A percentile compares a stretch with the other conserved stretches of the same genome.
Evolutionary conservation across 208 protist genomes (phyloP).

Genomic region (Trypanosomatidae sp.): DNA sequence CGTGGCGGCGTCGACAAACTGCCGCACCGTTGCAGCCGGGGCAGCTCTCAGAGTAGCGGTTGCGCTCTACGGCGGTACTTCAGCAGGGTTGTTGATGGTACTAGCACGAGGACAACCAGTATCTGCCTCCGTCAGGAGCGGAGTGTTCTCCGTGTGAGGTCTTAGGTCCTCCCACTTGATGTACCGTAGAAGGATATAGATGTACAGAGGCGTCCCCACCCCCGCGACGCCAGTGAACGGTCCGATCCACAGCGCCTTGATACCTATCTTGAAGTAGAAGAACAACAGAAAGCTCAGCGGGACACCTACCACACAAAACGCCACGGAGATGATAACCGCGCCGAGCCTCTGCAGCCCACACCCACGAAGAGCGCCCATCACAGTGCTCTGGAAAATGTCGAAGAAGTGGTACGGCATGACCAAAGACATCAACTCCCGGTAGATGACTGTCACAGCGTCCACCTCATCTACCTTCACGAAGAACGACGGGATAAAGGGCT

Average conservation of each 20-base stretch:
- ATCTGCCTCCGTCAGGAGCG: neutral
- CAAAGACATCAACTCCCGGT: slow-evolving; percentile 56
- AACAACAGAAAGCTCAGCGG: slow-evolving; percentile 74
- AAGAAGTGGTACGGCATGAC: slow-evolving; percentile 83
- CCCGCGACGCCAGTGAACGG: slow-evolving; percentile 50
- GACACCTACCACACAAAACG: slow-evolving; percentile 65
- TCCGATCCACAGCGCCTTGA: slow-evolving; percentile 77
- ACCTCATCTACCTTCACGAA: slow-evolving; percentile 63
- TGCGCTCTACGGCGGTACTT: neutral
- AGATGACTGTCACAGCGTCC: slow-evolving; percentile 41
- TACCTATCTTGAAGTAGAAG: slow-evolving; percentile 73
- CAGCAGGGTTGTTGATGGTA: neutral
- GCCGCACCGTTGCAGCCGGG: slow-evolving; percentile 16
- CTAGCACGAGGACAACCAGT: neutral
- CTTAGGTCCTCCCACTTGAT: slow-evolving; percentile 76
- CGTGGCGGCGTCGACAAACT: slow-evolving; percentile 11
- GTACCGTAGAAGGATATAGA: slow-evolving; percentile 67
- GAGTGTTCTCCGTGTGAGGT: slow-evolving; percentile 41
- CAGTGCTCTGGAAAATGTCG: slow-evolving; percentile 78
- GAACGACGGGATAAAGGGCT: slow-evolving; percentile 53
- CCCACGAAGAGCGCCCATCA: slow-evolving; percentile 78
- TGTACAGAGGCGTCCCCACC: slow-evolving; percentile 54
- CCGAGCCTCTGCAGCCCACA: slow-evolving; percentile 74
- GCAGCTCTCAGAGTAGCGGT: slow-evolving; percentile 1
- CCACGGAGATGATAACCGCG: slow-evolving; percentile 57